These are phyloP conservation scores for Auricularia sp. DNA, from an alignment of 768 basidiomycete species.

Conservation along the genomic window DNA sequence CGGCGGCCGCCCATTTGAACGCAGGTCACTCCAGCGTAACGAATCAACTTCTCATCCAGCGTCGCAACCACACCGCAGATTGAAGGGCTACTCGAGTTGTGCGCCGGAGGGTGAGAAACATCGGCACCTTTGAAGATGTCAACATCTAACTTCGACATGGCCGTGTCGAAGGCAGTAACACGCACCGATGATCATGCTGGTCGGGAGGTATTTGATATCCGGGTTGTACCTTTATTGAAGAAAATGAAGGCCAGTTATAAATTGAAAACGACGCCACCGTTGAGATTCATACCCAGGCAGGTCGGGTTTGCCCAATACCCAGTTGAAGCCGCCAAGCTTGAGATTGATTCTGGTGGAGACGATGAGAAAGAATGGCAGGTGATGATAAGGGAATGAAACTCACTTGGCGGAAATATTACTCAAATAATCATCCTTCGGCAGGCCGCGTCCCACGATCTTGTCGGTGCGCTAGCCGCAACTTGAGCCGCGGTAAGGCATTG, in stretches of 20 bases:
- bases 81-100: constrained; percentile 37
- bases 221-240: not conserved
- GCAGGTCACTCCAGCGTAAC: constrained; percentile 27
- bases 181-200: not conserved
- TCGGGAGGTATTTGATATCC: not conserved
- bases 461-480: not conserved
- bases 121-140: constrained; percentile 22
- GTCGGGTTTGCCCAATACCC: not conserved
- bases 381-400: not conserved
- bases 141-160: not conserved
- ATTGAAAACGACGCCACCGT: not conserved
- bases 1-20: constrained; percentile 21
- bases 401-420: constrained; percentile 51
- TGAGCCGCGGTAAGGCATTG: not conserved
- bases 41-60: constrained; percentile 32
- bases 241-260: not conserved
- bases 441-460: not conserved
- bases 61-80: constrained; percentile 53
- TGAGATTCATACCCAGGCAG: not conserved
- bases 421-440: constrained; percentile 39
- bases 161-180: not conserved
- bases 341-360: not conserved
- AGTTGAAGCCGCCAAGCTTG: not conserved
- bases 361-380: not conserved
- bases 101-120: constrained; percentile 51